A percentile compares a stretch with the other conserved stretches of the same genome.
Evolutionary conservation across 495 filamentous ascomycete species (phyloP).

Genomic region (Poronia punctata): DNA sequence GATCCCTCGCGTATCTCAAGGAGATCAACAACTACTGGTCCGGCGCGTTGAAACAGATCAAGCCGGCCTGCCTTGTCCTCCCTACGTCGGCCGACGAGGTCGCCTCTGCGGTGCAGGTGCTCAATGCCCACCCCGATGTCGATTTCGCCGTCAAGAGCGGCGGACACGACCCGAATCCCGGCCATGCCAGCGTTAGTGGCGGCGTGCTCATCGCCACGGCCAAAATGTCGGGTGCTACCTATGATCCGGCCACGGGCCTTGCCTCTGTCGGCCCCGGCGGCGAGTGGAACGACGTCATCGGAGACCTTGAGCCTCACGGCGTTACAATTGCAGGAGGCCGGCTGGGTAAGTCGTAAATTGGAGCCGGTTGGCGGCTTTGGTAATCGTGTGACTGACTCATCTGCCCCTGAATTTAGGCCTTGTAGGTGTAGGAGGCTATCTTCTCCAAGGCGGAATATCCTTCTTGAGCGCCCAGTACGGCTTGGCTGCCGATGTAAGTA

Average conservation of each 20-base stretch:
- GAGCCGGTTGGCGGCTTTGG: too few relatives aligned
- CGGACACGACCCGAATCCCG: constrained; percentile 43
- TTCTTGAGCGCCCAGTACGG: constrained; percentile 42
- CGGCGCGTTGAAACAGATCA: constrained; percentile 19
- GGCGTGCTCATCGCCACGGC: constrained; percentile 52
- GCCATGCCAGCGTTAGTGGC: constrained; percentile 36
- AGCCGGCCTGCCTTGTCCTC: constrained; percentile 35
- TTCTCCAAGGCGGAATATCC: constrained; percentile 48
- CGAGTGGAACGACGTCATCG: constrained; percentile 48
- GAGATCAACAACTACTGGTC: constrained; percentile 29
- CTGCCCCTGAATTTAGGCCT: too few relatives aligned
- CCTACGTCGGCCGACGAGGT: constrained; percentile 29
- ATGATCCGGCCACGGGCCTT: constrained; percentile 24
- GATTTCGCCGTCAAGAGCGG: constrained; percentile 45
- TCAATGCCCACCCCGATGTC: constrained; percentile 24
- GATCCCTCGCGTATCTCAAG: constrained; percentile 6
- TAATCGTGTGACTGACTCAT: too few relatives aligned
- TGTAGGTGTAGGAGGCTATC: constrained; percentile 51
- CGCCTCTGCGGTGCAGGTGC: constrained; percentile 25
- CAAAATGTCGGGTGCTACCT: constrained; percentile 14
- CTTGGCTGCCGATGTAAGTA: constrained; percentile 42
- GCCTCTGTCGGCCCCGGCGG: constrained; percentile 38
- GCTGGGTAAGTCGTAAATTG: constrained; percentile 20
- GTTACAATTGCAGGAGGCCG: constrained; percentile 48
- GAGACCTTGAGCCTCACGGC: constrained; percentile 35